Base-by-base conservation (phyloP, 1,139 yeast genomes). In the Saccharomyces hybrid region DNA sequence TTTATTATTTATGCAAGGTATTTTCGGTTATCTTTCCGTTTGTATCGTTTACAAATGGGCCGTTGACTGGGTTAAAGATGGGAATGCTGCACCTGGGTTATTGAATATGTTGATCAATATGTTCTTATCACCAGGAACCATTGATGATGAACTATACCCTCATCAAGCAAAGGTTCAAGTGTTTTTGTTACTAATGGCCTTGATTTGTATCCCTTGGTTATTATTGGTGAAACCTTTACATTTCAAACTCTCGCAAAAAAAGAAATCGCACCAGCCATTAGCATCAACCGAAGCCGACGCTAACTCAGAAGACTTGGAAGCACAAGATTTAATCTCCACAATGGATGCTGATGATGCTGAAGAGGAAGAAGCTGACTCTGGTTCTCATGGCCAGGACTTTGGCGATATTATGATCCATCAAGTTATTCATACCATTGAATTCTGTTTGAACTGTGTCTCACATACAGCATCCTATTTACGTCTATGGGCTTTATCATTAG, bases 381-480 rank as follows among this genome's bases (percentile, higher is more conserved):
- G 69, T 26, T 71, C 70, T 49, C 84, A 82, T 52, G 79, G 75
- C 27, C 86, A 80, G 68, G 82, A 84, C 58, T 84, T 93, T 70
- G 96, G 98, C 55, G 99, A 95, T 66, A 80, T 95, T 46, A 87
- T 95, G 79, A 93, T 95, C 61, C 98, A 95, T 71, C 99, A 95
- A 73, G 97, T 93, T 42, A 95, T 95, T 64, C 98, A 93, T 71
- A 95, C 99, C 1, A 95, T 95, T 73, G 99, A 95, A 75, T 95
- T 95, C 71, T 95, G 99, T 70, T 79, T 95, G 65, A 93, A 93
- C 72, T 89, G 98, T 75, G 96, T 95, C 48, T 89, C 97, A 16
- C 99, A 95, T 70, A 95, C 99, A 0, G 99, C 99, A 0, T 93
- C 99, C 0, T 95, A 95, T 67, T 80, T 93, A 62, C 85, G 99